A percentile compares a stretch with the other conserved stretches of the same genome.
phyloP scores from a whole-genome alignment of 1,284 basidiomycete species.

The Boletus semigastroideus region DNA sequence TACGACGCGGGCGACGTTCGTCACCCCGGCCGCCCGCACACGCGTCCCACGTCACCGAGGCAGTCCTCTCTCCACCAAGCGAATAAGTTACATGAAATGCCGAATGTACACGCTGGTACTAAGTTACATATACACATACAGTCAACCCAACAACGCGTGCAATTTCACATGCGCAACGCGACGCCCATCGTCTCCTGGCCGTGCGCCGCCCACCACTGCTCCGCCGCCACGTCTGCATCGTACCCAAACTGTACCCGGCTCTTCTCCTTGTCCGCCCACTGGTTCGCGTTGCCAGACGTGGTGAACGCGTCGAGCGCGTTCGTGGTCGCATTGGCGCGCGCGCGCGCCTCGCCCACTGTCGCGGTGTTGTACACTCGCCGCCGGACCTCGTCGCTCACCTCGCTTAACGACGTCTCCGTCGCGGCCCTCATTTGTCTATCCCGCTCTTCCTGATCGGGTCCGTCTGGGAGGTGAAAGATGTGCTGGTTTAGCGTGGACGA shows the following conservation, averaged over 20 bases:
- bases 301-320: too few species aligned
- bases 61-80: too few species aligned
- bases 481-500: conserved; percentile 50
- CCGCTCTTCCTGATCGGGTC: conserved; percentile 49
- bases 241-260: conserved; percentile 4
- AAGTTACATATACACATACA: too few species aligned
- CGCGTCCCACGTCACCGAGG: too few species aligned
- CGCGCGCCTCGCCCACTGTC: background rate
- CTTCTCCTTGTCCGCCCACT: conserved; percentile 6
- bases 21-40: too few species aligned
- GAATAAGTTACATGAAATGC: too few species aligned
- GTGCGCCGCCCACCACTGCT: conserved; percentile 4
- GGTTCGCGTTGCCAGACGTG: background rate
- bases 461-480: conserved; percentile 56
- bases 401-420: conserved; percentile 41
- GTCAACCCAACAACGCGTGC: too few species aligned
- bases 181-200: background rate
- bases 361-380: conserved; percentile 5
- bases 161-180: background rate
- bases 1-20: too few species aligned
- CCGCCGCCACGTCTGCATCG: conserved; percentile 1
- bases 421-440: conserved; percentile 50
- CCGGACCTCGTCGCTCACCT: conserved; percentile 18
- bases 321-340: background rate
- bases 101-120: too few species aligned